phyloP scores from a whole-genome alignment of 352 stramenopile genomes.

The Pythium biforme region DNA sequence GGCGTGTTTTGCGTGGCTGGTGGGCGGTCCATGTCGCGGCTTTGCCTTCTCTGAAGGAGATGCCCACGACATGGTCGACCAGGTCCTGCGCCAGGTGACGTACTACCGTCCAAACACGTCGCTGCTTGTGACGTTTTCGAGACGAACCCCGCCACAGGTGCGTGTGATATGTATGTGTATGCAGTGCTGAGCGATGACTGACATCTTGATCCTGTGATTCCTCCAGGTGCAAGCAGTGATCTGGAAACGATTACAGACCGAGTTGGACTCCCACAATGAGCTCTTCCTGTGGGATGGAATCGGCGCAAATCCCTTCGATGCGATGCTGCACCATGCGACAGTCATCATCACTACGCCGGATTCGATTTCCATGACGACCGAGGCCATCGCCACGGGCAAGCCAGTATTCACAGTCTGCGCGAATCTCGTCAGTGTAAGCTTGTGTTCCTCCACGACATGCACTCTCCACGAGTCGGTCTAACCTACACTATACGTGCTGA shows the following conservation, averaged over 20 bases:
- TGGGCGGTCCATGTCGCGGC: conserved; percentile 65
- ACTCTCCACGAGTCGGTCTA: neutral
- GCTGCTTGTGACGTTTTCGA: conserved; percentile 70
- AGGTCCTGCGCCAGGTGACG: conserved; percentile 34
- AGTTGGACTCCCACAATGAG: conserved; percentile 22
- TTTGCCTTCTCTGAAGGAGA: conserved; percentile 47
- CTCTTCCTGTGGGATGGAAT: conserved; percentile 53
- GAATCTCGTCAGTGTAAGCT: conserved; percentile 42
- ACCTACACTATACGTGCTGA: neutral
- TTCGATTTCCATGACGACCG: conserved; percentile 81
- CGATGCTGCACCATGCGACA: conserved; percentile 47
- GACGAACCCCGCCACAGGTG: conserved; percentile 49
- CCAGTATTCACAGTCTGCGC: conserved; percentile 51
- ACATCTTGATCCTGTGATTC: neutral
- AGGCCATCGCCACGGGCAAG: conserved; percentile 57
- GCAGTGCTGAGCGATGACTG: too few relatives aligned
- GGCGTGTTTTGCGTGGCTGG: conserved; percentile 44
- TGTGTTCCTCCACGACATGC: too few relatives aligned
- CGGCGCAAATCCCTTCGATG: conserved; percentile 66
- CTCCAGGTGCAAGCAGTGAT: conserved; percentile 44
- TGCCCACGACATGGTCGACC: conserved; percentile 37
- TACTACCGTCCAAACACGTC: conserved; percentile 5
- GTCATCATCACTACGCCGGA: conserved; percentile 70
- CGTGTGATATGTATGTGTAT: too few relatives aligned
- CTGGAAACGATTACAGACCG: conserved; percentile 17